phyloP scores from a whole-genome alignment of 176 grass and related monocot genomes.

The Musa troglodytarum region DNA sequence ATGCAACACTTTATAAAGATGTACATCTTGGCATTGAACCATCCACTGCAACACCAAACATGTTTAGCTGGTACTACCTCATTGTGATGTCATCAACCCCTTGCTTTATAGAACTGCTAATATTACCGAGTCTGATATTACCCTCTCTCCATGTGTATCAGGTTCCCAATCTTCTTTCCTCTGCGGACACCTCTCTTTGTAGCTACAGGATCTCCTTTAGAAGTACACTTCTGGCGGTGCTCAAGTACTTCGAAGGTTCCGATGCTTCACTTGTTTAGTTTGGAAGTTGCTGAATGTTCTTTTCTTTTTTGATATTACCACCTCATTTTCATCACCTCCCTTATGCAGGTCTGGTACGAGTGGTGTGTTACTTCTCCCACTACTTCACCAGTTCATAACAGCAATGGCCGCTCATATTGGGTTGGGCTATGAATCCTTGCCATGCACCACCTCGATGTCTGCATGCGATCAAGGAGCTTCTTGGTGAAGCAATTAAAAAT shows the following conservation, averaged over 20 bases:
- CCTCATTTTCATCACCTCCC: not conserved
- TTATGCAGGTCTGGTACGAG: constrained; percentile 86
- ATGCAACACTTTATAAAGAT: constrained; percentile 77
- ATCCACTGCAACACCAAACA: constrained; percentile 84
- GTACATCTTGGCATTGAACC: constrained; percentile 97
- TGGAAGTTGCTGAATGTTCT: not conserved
- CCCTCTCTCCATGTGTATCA: constrained; percentile 17
- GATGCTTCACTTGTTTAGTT: constrained; percentile 1
- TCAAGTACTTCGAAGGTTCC: constrained; percentile 63
- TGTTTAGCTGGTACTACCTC: constrained; percentile 84
- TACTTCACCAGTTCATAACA: constrained; percentile 75
- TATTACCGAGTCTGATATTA: not conserved
- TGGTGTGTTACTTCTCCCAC: constrained; percentile 69
- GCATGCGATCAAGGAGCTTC: too few relatives aligned
- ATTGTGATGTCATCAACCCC: constrained; percentile 1
- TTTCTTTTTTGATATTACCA: not conserved
- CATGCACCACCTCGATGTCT: not conserved
- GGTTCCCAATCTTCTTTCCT: constrained; percentile 97
- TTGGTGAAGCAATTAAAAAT: too few relatives aligned
- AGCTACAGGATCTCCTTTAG: constrained; percentile 41
- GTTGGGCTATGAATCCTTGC: constrained; percentile 55
- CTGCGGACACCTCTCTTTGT: constrained; percentile 66
- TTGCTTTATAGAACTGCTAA: not conserved
- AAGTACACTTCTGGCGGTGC: constrained; percentile 95
- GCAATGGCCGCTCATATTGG: constrained; percentile 88